phyloP scores from a whole-genome alignment of 768 basidiomycete genomes.

The Myochromella boudieri region DNA sequence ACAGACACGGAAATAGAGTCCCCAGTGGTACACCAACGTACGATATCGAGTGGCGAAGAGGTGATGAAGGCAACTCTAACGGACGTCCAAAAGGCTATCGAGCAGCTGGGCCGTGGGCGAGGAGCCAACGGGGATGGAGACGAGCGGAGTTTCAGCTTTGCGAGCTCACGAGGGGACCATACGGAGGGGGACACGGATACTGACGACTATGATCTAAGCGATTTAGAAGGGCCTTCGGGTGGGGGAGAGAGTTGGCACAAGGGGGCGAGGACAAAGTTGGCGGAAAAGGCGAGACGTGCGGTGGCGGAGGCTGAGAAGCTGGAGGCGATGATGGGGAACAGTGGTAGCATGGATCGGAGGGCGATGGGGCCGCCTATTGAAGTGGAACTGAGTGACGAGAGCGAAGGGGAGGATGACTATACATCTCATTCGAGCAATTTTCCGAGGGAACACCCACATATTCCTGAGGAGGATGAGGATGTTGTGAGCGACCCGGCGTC shows the following conservation, averaged over 20 bases:
- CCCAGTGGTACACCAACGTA: conserved; percentile 18
- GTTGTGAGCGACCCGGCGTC: conserved; percentile 30
- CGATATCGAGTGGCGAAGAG: conserved; percentile 36
- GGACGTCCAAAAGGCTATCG: conserved; percentile 88
- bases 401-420: conserved; percentile 59
- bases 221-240: conserved; percentile 38
- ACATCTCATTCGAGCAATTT: conserved; percentile 35
- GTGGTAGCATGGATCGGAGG: conserved; percentile 25
- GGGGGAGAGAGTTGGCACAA: conserved; percentile 62
- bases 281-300: conserved; percentile 64
- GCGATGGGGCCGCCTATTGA: conserved; percentile 60
- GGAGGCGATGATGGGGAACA: conserved; percentile 37
- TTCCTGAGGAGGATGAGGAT: conserved; percentile 72
- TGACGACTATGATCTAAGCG: conserved; percentile 48
- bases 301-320: conserved; percentile 57
- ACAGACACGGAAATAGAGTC: conserved; percentile 23
- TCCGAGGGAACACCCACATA: conserved; percentile 54
- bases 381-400: conserved; percentile 78
- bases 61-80: conserved; percentile 89
- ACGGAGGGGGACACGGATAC: conserved; percentile 60
- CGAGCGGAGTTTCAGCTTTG: conserved; percentile 76
- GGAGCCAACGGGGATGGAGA: conserved; percentile 41
- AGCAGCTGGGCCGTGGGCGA: conserved; percentile 66
- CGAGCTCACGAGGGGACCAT: conserved; percentile 61
- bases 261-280: conserved; percentile 61